These are phyloP conservation scores for Acanthamoeba castellanii DNA, from an alignment of 208 protist genomes.

Conservation along the genomic window DNA sequence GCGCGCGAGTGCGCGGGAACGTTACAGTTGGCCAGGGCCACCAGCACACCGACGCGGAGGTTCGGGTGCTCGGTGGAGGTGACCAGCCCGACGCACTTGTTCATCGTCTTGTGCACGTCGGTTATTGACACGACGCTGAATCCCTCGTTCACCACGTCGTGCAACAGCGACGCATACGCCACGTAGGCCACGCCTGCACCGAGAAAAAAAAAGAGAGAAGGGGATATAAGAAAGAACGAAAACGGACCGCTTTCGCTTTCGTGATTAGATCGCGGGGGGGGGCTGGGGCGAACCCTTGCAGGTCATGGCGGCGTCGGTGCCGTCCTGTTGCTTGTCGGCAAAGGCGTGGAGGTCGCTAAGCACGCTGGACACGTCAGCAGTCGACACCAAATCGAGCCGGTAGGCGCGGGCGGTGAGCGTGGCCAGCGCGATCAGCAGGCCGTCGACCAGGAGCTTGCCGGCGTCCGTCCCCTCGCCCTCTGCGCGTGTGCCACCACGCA, in stretches of 20 bases:
- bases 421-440: constrained; percentile 11
- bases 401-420: constrained; percentile 63
- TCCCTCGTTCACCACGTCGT: constrained; percentile 52
- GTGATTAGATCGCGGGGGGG: not conserved
- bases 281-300: not conserved
- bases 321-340: constrained; percentile 29
- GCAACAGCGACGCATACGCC: constrained; percentile 40
- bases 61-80: constrained; percentile 56
- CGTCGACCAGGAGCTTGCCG: constrained; percentile 32
- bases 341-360: constrained; percentile 9
- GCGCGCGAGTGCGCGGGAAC: not conserved
- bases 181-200: constrained; percentile 13
- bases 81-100: constrained; percentile 13
- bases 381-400: constrained; percentile 45
- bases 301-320: constrained; percentile 26
- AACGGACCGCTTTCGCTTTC: not conserved
- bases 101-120: constrained; percentile 10
- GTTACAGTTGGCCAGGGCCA: constrained; percentile 65
- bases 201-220: not conserved
- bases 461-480: constrained; percentile 49
- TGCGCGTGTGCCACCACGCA: not conserved
- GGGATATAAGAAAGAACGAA: not conserved
- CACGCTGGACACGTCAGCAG: not conserved
- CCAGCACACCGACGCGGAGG: constrained; percentile 16
- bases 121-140: not conserved